Evolutionary conservation across 1,284 basidiomycete genomes (phyloP), one percentile per base, ranked within the genome.

Genomic region (Pseudozyma thailandica): DNA sequence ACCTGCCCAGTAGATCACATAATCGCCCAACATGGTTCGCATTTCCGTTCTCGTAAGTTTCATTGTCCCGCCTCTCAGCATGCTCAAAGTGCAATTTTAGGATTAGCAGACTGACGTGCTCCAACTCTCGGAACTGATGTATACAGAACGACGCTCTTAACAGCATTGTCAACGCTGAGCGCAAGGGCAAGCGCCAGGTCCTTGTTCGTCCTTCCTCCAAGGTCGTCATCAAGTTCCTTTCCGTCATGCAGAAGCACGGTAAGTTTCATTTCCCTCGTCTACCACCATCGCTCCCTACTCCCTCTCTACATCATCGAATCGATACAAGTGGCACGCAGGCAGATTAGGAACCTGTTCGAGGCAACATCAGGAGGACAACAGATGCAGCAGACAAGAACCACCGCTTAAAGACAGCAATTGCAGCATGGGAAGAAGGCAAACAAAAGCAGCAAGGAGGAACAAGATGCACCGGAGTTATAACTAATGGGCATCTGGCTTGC

Each of bases 221-320:
- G 81, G 81, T 82, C 69, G 74, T 81, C 69, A 66, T 82, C 74
- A 82, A 82, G 79, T 82, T 82, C 79, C 75, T 82, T 28, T 75
- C 75, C 26, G 79, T 80, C 51, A 82, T 82, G 81, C 81, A 82
- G 70, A 81, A 81, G 73, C 81, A 82, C 68, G 81, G 80, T 82
- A 73, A 66, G 80, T 81, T n/a, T 41, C 39, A 16, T 16, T 33
- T 41, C 20, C 8, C 20, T 23, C 39, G 9, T 12, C 18, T 41
- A 41, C 20, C 39, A 12, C 4, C 6, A 10, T 23, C 23, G 26
- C 16, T 43, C 37, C 26, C 37, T 21, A 52, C 4, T 9, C 8
- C 21, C n/a, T 21, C 16, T 27, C 21, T 28, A 25, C 7, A 31
- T 20, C n/a, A 16, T 28, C 25, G 28, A 16, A 33, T 16, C 12